Evolutionary conservation across 148 eudicot genomes (phyloP), one percentile per base, ranked within the genome.

Genomic region (Spergularia marina): DNA sequence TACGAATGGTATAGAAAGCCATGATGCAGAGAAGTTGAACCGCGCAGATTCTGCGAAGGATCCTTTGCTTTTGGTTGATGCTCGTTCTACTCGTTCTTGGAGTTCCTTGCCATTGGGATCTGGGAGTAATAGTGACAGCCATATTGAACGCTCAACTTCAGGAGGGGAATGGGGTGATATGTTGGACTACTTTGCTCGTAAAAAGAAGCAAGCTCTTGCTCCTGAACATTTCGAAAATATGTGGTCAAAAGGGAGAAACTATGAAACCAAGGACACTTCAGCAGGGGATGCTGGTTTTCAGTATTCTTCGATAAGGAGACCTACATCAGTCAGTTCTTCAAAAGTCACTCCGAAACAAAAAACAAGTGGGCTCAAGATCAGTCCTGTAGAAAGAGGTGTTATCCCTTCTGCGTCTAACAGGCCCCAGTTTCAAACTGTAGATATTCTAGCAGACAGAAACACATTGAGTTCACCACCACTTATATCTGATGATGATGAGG

Each of bases 201-300:
- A 82, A 76, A 92, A 95, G 74, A 92, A 90, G 53, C 85, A 88
- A 83, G 89, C 90, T 72, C 89, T 91, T 85, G 89, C 98, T 82
- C 99, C 98, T 40, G 94, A 92, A 70, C 83, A 95, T 87, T 82
- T 91, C 78, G 99, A 92, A 74, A 92, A 92, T 79, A 88, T 92
- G 98, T 95, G 99, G 99, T 75, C 99, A 13, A 92, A 90, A 82
- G 98, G 99, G 20, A 88, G 88, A 87, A 77, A 87, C 77, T 89
- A 90, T 77, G 85, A 77, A 76, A 88, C 73, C 71, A 83, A 85
- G 67, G 91, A 87, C 47, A 71, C 75, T 83, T 71, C 40, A 57
- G 21, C 72, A 20, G 77, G 59, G 17, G 76, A 81, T 73, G 77
- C 79, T 68, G 82, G 51, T 55, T 73, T 40, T 55, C 82, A 76